Evolutionary conservation across 2,329 filamentous ascomycete genomes (phyloP).

Genomic region (Coniochaeta prunicola): DNA sequence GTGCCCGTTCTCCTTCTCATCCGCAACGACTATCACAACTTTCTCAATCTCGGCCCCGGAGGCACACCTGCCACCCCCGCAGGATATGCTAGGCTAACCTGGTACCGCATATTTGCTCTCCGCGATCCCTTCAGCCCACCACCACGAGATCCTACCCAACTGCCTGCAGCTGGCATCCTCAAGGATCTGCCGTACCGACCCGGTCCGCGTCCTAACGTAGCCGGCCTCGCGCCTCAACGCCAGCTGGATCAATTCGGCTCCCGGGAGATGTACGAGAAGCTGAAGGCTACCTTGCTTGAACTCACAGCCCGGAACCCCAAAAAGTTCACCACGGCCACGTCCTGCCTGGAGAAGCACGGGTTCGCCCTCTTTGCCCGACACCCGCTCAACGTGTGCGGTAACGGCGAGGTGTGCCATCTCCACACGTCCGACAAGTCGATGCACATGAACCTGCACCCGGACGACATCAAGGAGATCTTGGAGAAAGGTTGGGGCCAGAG

Average conservation of each 20-base stretch:
- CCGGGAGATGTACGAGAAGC: conserved; percentile 42
- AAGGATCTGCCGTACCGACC: conserved; percentile 49
- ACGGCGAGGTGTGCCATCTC: conserved; percentile 77
- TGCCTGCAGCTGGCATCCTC: conserved; percentile 54
- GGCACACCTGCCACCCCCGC: conserved; percentile 67
- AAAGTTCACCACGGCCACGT: conserved; percentile 54
- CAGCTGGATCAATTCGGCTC: conserved; percentile 64
- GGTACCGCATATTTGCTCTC: conserved; percentile 64
- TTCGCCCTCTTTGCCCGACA: conserved; percentile 64
- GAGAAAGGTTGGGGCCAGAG: conserved; percentile 73
- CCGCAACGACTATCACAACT: conserved; percentile 67
- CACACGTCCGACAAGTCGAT: conserved; percentile 70
- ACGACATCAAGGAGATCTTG: conserved; percentile 66
- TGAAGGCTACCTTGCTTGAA: conserved; percentile 44
- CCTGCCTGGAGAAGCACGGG: conserved; percentile 77
- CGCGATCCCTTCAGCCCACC: conserved; percentile 61
- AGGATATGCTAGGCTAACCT: conserved; percentile 68
- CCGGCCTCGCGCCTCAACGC: conserved; percentile 74
- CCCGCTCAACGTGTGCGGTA: conserved; percentile 62
- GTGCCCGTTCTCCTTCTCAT: conserved; percentile 43
- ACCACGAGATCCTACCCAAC: conserved; percentile 38
- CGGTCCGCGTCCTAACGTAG: conserved; percentile 59
- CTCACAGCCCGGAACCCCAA: conserved; percentile 39
- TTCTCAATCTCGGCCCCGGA: conserved; percentile 70
- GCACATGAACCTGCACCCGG: conserved; percentile 74